These are phyloP conservation scores for Penicillium ochrochloron DNA, from an alignment of 495 filamentous ascomycete genomes.

Conservation along the genomic window DNA sequence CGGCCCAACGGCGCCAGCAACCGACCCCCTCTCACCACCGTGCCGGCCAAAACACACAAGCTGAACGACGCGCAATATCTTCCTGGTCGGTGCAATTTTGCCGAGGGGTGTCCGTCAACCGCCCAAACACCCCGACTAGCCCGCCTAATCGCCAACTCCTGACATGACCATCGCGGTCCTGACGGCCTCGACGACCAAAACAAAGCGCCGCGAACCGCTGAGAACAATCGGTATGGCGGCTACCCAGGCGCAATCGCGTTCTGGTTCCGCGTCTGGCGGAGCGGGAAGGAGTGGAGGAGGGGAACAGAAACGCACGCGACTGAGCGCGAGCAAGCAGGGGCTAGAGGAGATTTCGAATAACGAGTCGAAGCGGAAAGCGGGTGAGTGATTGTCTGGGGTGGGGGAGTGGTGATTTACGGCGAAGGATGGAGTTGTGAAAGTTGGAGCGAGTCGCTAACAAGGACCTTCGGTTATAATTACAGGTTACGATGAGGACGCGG, in stretches of 20 bases:
- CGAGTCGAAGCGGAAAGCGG: conserved; percentile 49
- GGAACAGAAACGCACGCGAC: conserved; percentile 45
- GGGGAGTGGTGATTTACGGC: not conserved
- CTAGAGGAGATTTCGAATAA: conserved; percentile 35
- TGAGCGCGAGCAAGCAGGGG: conserved; percentile 47
- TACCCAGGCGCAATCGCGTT: conserved; percentile 49
- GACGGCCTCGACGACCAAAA: conserved; percentile 45
- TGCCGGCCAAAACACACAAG: not conserved
- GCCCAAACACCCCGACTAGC: conserved; percentile 10
- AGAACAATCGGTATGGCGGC: conserved; percentile 49
- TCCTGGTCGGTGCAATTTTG: not conserved
- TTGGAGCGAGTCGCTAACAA: conserved; percentile 8
- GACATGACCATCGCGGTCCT: conserved; percentile 55
- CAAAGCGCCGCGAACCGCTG: conserved; percentile 52
- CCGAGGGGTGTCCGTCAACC: conserved; percentile 12
- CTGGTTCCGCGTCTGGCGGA: conserved; percentile 37
- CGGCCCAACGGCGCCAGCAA: conserved; percentile 16
- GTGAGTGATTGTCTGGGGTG: conserved; percentile 38
- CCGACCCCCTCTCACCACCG: not conserved
- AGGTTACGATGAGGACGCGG: conserved; percentile 60
- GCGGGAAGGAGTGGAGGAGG: conserved; percentile 31
- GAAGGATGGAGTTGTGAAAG: not conserved
- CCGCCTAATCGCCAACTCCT: conserved; percentile 28
- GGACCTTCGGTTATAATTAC: conserved; percentile 10
- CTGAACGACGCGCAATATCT: conserved; percentile 14